Conservation (phyloP, 2,329 filamentous ascomycete species). For the Fusarium verticillioides region DNA sequence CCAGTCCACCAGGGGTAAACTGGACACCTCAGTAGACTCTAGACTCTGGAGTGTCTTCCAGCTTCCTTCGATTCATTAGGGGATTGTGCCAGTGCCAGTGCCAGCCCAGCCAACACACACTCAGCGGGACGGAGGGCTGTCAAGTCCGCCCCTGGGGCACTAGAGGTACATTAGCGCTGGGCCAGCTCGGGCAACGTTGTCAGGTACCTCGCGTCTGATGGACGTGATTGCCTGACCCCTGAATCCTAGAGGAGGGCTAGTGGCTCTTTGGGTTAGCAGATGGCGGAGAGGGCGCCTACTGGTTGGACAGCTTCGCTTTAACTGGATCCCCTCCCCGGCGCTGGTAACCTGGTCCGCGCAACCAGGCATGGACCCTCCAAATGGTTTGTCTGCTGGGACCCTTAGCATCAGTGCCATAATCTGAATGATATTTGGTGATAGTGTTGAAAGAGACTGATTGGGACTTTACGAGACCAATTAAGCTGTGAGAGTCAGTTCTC, state of each 20-base stretch:
- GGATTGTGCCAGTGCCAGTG: not conserved
- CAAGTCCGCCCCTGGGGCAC: conserved; percentile 35
- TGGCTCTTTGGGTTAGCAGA: conserved; percentile 7
- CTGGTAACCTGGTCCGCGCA: conserved; percentile 38
- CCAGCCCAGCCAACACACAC: not conserved
- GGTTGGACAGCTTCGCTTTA: conserved; percentile 15
- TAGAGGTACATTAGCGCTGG: conserved; percentile 35
- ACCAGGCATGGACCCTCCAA: conserved; percentile 22
- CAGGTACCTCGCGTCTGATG: conserved; percentile 34
- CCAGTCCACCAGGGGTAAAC: conserved; percentile 19
- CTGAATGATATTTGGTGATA: conserved; percentile 10
- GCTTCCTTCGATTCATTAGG: conserved; percentile 32
- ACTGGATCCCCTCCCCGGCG: conserved; percentile 15
- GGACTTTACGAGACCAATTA: not conserved
- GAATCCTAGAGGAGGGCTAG: conserved; percentile 20
- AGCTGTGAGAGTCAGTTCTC: conserved; percentile 4
- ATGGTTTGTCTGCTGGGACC: conserved; percentile 33
- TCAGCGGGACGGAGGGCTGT: conserved; percentile 37
- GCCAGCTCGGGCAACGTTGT: conserved; percentile 24
- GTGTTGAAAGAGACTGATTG: not conserved
- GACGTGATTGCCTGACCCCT: conserved; percentile 35
- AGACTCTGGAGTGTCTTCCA: conserved; percentile 16
- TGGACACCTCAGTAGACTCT: not conserved
- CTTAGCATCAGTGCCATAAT: conserved; percentile 31
- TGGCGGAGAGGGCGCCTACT: conserved; percentile 32